A percentile compares a stretch with the other conserved stretches of the same genome.
These are phyloP conservation scores for Hypoxylon fuscum DNA, from an alignment of 495 filamentous ascomycete genomes.

Conservation along the genomic window DNA sequence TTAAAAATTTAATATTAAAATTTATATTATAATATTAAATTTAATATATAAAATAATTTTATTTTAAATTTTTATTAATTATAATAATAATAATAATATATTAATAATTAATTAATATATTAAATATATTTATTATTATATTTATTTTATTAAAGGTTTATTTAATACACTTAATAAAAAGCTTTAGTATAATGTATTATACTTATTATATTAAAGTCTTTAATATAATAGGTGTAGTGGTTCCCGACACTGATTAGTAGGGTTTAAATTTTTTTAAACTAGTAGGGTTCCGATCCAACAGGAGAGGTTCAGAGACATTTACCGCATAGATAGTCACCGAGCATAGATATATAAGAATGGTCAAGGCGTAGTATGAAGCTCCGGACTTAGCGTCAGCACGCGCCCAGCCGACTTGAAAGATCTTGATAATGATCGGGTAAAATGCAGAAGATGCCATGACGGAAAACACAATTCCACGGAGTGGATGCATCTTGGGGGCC, in stretches of 20 bases:
- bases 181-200: too few species aligned
- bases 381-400: not conserved
- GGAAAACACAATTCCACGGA: not conserved
- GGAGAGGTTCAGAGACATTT: not conserved
- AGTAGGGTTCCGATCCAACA: not conserved
- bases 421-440: not conserved
- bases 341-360: not conserved
- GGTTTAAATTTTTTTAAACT: not conserved
- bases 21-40: too few species aligned
- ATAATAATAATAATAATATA: too few species aligned
- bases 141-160: too few species aligned
- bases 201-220: too few species aligned
- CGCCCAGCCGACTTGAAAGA: not conserved
- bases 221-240: too few species aligned
- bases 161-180: too few species aligned
- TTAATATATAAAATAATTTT: too few species aligned
- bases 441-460: not conserved
- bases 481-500: not conserved
- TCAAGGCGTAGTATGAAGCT: not conserved
- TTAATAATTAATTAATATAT: too few species aligned
- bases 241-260: not conserved
- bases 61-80: too few species aligned
- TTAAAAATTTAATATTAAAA: too few species aligned
- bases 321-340: not conserved
- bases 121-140: too few species aligned